These are phyloP conservation scores for Cladorrhinum sp. DNA, from an alignment of 2,329 filamentous ascomycete species.

Conservation along the genomic window DNA sequence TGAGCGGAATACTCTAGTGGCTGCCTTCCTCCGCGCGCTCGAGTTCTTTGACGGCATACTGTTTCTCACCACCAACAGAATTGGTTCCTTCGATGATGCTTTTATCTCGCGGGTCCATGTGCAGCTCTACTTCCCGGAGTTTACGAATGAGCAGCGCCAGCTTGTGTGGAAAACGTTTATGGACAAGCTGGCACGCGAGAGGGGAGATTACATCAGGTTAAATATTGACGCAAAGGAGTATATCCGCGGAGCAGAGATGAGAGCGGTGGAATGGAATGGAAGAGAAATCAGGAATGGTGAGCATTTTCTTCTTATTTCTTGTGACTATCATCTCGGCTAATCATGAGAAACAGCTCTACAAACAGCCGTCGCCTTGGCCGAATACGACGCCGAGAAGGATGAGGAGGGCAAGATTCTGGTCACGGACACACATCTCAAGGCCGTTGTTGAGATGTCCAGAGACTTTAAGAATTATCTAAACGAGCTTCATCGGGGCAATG, in stretches of 20 bases:
- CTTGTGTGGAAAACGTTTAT: slow-evolving; percentile 14
- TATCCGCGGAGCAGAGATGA: background rate
- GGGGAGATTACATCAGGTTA: background rate
- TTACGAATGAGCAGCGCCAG: background rate
- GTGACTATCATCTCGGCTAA: background rate
- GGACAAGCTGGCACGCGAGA: slow-evolving; percentile 11
- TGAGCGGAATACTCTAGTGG: slow-evolving; percentile 26
- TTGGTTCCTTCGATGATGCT: slow-evolving; percentile 38
- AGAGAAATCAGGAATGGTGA: slow-evolving; percentile 28
- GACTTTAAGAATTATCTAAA: slow-evolving; percentile 32
- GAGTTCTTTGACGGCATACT: slow-evolving; percentile 28
- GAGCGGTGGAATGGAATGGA: slow-evolving; percentile 23
- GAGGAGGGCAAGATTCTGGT: slow-evolving; percentile 28
- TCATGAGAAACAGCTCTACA: slow-evolving; percentile 28
- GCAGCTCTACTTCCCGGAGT: slow-evolving; percentile 3
- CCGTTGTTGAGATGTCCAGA: slow-evolving; percentile 29
- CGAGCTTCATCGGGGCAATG: slow-evolving; percentile 18
- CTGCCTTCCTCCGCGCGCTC: slow-evolving; percentile 24
- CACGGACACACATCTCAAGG: slow-evolving; percentile 29
- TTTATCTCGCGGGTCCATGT: slow-evolving; percentile 18
- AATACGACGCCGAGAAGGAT: slow-evolving; percentile 26
- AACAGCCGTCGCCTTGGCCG: slow-evolving; percentile 33
- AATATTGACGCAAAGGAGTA: slow-evolving; percentile 8
- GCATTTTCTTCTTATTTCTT: background rate
- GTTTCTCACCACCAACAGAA: slow-evolving; percentile 30